These are phyloP conservation scores for Rhytidiadelphus loreus DNA, from an alignment of 225 moss, liverwort and hornwort species.

Conservation along the genomic window DNA sequence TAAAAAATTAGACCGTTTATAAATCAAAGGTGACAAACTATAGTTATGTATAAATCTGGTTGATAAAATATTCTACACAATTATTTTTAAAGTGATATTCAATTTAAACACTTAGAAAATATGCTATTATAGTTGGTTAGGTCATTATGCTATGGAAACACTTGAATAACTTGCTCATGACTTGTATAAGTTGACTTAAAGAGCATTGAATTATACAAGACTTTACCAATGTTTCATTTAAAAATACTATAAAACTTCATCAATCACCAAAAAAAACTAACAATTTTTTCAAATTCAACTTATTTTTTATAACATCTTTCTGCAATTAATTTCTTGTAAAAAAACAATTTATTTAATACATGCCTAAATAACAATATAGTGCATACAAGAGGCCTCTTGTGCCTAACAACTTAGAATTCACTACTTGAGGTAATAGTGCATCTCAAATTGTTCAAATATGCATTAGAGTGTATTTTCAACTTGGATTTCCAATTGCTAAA, in stretches of 20 bases:
- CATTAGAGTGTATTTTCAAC: background rate
- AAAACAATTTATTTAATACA: background rate
- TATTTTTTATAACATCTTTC: background rate
- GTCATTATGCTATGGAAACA: background rate
- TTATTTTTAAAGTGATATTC: background rate
- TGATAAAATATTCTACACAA: too few species aligned
- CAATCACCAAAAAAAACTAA: too few species aligned
- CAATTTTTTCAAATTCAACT: background rate
- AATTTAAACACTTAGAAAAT: too few species aligned
- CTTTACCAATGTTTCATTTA: background rate
- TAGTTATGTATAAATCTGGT: background rate
- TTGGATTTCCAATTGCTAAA: too few species aligned
- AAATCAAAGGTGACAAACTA: background rate
- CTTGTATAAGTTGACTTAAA: rapidly evolving
- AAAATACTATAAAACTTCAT: background rate
- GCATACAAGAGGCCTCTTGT: rapidly evolving
- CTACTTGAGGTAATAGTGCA: background rate
- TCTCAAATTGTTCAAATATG: background rate
- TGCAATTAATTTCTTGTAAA: background rate
- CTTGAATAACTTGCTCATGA: background rate
- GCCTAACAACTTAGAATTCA: background rate
- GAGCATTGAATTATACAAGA: background rate
- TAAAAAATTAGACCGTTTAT: background rate
- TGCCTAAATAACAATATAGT: too few species aligned
- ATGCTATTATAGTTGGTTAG: rapidly evolving